phyloP scores from a whole-genome alignment of 2,329 filamentous ascomycete species.

The Epichloe uncinata region DNA sequence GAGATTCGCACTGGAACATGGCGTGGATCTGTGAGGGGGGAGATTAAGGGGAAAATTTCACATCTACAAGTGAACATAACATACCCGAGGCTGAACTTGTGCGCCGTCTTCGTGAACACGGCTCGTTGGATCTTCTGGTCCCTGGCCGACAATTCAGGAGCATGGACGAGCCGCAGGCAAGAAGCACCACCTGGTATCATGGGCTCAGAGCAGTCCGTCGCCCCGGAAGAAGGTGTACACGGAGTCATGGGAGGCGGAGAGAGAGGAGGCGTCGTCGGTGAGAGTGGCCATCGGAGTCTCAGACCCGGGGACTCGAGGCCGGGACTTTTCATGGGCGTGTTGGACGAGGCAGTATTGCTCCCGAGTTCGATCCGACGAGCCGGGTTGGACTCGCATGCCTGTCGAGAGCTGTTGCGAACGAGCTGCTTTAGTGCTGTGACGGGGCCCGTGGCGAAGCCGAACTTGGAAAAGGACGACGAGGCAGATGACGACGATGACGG shows the following conservation, averaged over 20 bases:
- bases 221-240: slow-evolving; percentile 26
- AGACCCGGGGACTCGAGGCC: slow-evolving; percentile 16
- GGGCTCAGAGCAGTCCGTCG: slow-evolving; percentile 18
- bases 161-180: slow-evolving; percentile 38
- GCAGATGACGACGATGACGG: slow-evolving; percentile 11
- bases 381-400: slow-evolving; percentile 8
- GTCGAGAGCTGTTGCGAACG: slow-evolving; percentile 15
- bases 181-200: slow-evolving; percentile 24
- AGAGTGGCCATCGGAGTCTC: slow-evolving; percentile 10
- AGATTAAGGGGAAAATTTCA: too few species aligned
- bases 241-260: slow-evolving; percentile 34
- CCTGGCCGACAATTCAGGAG: slow-evolving; percentile 29
- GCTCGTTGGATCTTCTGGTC: slow-evolving; percentile 34
- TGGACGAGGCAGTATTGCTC: not conserved
- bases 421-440: slow-evolving; percentile 20
- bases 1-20: too few species aligned
- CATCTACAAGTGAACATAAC: too few species aligned
- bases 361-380: not conserved
- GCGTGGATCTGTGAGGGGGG: not conserved
- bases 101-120: slow-evolving; percentile 38
- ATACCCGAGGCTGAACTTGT: slow-evolving; percentile 28
- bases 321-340: not conserved
- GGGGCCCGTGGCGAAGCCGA: slow-evolving; percentile 12
- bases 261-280: slow-evolving; percentile 27
- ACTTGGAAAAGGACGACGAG: slow-evolving; percentile 2